Base-by-base conservation (phyloP, 1,284 basidiomycete species). In the Puccinia hordei region DNA sequence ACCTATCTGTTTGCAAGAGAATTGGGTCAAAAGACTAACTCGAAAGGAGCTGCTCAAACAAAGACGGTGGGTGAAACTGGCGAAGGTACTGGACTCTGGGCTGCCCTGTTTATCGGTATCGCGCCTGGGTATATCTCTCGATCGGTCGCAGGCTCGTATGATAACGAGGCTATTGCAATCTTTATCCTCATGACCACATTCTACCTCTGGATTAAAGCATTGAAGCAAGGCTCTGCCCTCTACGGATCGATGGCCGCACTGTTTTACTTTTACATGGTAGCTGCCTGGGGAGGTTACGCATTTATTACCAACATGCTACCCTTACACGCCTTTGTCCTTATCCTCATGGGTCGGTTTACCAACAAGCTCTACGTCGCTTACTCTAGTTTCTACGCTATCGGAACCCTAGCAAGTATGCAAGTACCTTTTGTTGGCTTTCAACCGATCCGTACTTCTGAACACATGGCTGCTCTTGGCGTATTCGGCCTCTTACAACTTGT, bases 251-350 rank as follows among this genome's bases (percentile, higher is more conserved):
- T 92, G 66, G 92, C 95, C 30, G 97, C 95, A 9, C 87, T 99
- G 19, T 98, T 99, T 88, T 99, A 99, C 88, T 98, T 98, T 83
- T 99, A 98, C 89, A 99, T 99, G 97, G 97, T 99, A 22, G 96
- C 97, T 69, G 97, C 97, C 17, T 99, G 97, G 97, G 97, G 97
- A 88, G 97, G 97, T 83, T 99, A 99, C 87, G 97, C 94, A 0
- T 99, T 99, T 89, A 99, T 99, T 87, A 99, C 97, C 81, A 99
- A 99, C 89, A 98, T 99, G 95, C 94, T 99, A 81, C 97, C 97
- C 46, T 88, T 99, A 1, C 97, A 99, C 84, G 93, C 92, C 0
- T 90, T 99, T 35, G 92, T 93, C 59, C 90, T 99, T 81, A 90
- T 98, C 81, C 88, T 98, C 65, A 99, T 99, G 97, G 96, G 96